phyloP scores from a whole-genome alignment of 176 grass and related monocot species.

The Microstegium vimineum region DNA sequence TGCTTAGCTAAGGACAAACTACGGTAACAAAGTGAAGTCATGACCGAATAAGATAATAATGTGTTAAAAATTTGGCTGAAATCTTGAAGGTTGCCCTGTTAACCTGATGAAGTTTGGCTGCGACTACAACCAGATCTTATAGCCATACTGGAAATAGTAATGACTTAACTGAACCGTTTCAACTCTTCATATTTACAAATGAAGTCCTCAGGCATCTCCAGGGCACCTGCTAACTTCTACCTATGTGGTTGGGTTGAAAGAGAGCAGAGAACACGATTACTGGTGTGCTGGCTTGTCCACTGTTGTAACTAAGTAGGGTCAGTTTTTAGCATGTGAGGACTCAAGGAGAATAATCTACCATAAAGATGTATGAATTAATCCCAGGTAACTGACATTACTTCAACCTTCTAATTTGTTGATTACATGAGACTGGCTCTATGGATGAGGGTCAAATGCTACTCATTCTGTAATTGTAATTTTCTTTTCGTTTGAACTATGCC shows the following conservation, averaged over 20 bases:
- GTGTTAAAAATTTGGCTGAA: neutral
- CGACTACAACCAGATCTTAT: neutral
- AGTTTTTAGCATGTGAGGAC: conserved; percentile 31
- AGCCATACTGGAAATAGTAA: neutral
- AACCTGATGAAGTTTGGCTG: neutral
- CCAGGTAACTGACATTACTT: conserved; percentile 9
- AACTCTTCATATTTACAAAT: conserved; percentile 28
- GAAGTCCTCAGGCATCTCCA: neutral
- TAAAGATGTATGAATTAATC: conserved; percentile 22
- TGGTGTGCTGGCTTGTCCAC: neutral
- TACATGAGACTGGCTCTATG: conserved; percentile 20
- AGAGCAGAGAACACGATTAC: neutral
- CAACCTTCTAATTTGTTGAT: conserved; percentile 12
- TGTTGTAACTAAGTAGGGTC: conserved; percentile 3
- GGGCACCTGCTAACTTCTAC: neutral
- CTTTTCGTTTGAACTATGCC: neutral
- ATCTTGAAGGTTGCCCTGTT: neutral
- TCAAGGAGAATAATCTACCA: conserved; percentile 18
- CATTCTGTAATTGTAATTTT: conserved; percentile 35
- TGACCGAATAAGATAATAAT: neutral
- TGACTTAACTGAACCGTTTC: neutral
- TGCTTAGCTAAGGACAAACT: neutral
- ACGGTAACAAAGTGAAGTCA: neutral
- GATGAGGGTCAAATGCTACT: conserved; percentile 7
- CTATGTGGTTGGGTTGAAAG: neutral